phyloP scores from a whole-genome alignment of 805 yeast genomes.

The Ogataea thermomethanolica region DNA sequence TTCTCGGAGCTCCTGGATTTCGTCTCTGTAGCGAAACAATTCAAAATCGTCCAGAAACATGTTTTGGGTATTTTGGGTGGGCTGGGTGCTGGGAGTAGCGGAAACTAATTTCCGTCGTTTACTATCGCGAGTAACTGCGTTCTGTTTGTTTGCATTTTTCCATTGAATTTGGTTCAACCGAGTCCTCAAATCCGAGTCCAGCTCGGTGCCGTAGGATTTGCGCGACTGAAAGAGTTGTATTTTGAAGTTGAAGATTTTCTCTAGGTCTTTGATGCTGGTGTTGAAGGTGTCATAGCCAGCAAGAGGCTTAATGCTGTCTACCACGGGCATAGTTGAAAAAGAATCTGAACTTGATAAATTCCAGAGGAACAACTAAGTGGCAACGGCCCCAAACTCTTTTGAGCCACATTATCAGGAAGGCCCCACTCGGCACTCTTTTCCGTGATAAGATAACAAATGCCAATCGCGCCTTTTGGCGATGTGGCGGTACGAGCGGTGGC shows the following conservation, averaged over 20 bases:
- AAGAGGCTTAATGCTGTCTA: neutral
- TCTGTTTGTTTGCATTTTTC: conserved; percentile 6
- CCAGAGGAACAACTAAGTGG: no score
- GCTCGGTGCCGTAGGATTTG: conserved; percentile 7
- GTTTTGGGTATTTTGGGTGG: neutral
- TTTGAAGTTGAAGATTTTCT: conserved; percentile 23
- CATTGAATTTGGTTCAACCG: conserved; percentile 7
- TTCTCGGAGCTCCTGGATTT: conserved; percentile 16
- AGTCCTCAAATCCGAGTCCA: conserved; percentile 14
- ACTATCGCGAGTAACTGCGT: neutral
- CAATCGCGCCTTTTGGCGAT: no score
- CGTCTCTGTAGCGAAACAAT: conserved; percentile 19
- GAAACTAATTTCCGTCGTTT: conserved; percentile 1
- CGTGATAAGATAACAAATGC: no score
- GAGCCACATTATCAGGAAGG: no score
- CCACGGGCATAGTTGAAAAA: neutral
- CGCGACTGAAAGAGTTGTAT: conserved; percentile 15
- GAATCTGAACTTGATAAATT: no score
- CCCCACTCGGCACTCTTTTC: no score
- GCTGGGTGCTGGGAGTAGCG: neutral
- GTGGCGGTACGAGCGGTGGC: no score
- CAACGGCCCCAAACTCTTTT: no score
- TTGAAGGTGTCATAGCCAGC: conserved; percentile 13
- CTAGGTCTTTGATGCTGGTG: conserved; percentile 23
- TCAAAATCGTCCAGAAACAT: conserved; percentile 23